Evolutionary conservation across 495 filamentous ascomycete species (phyloP), one percentile per base, ranked within the genome.

Genomic region (Recurvomyces mirabilis): DNA sequence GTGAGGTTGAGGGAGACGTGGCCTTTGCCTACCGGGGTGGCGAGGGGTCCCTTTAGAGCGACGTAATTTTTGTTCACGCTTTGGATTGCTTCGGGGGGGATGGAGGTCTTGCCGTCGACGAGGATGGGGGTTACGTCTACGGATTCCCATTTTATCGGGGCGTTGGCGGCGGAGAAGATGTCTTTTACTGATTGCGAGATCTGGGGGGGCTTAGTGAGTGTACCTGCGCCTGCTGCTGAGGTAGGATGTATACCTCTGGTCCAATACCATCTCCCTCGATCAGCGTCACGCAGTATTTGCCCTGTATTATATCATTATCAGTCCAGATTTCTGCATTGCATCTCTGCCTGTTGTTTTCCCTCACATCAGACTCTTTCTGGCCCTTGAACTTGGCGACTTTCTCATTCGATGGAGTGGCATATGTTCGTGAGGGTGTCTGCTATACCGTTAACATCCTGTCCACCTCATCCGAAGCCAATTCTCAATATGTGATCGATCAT

Each of bases 221-320:
- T 10, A 17, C 11, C 28, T 14, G 29, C 15, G 45, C 20, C 11
- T 28, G 15, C 29, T 21, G 38, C 2, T 20, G 4, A 14, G 6
- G 15, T 10, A 37, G 20, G 15, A 9, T 21, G 18, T 5, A 3
- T 19, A 40, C 43, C 25, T 42, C 36, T 43, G 89, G 89, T 47
- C 91, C 91, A 60, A 98, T 98, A 63, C 91, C 91, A 59, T 96
- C 91, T 68, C 91, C 91, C 71, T 98, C 91, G 53, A 98, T 98
- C 64, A 98, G 72, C 56, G 86, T 91, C 57, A 96, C 89, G 32
- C 81, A 84, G 74, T 82, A 98, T 65, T 85, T 85, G 58, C 89
- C 91, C 89, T 95, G 58, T 41, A 12, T 19, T 39, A 35, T 3
- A 49, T 11, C 29, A 28, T 23, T 68, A 68, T 68, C 67, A 54